Base-by-base conservation (phyloP, 495 filamentous ascomycete genomes). In the Penicillium steckii region DNA sequence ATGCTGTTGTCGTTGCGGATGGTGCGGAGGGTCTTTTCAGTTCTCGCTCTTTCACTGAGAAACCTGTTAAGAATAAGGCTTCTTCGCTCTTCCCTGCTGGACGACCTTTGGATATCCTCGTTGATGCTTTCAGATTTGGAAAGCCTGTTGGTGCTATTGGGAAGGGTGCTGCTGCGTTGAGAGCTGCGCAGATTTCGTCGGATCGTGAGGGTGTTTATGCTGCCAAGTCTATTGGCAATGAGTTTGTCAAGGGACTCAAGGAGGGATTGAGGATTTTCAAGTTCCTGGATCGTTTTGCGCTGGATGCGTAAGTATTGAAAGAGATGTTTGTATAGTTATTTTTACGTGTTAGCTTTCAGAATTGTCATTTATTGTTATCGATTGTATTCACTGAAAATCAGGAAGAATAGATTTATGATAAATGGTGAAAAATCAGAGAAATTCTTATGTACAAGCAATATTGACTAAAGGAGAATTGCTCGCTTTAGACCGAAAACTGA, bases 81-180 rank as follows among this genome's bases (percentile, higher is more conserved):
- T 62, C 61, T 2, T 68, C 84, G 0, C 66, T 90, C 19, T 91
- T 78, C 62, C 87, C 88, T 0, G 73, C 77, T 8, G 82, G 83
- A 0, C 74, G 86, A 0, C 88, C 76, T 65, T 51, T 77, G 5
- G 80, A 88, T 70, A 86, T 91, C 35, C 62, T 91, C 19, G 48
- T 69, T n/a, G 79, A 84, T 67, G 85, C 75, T 0, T 91, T 81
- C 72, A 69, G 79, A 1, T 90, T 83, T 69, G 88, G 87, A 5
- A 92, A 91, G 78, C 81, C 88, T 0, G 77, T 92, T 32, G 85
- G 68, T 4, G 84, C 79, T 1, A 50, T 89, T 2, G 87, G 87
- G 0, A 67, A 60, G 35, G 75, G 61, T 0, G 55, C 54, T 30
- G 61, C 48, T 5, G 78, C 73, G 17, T 64, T 90, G 6, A 43